Conservation (phyloP, 2,329 filamentous ascomycete species). For the Peltaster fructicola region DNA sequence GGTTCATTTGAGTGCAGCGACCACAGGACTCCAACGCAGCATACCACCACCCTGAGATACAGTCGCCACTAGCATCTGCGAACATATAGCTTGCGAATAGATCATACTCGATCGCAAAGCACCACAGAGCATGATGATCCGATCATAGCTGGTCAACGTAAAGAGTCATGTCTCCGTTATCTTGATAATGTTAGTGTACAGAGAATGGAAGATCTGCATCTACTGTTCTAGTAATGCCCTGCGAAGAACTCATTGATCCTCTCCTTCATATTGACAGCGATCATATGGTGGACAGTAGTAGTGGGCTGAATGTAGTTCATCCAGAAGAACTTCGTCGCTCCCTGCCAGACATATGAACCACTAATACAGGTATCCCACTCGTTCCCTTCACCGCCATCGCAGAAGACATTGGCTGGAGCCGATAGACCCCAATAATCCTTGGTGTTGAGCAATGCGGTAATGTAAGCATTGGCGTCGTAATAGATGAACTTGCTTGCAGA, state of each 20-base stretch:
- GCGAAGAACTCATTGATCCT: conserved; percentile 9
- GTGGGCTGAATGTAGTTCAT: conserved; percentile 11
- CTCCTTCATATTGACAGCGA: conserved; percentile 10
- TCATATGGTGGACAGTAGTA: conserved; percentile 7
- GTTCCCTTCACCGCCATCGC: conserved; percentile 7
- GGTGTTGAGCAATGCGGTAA: conserved; percentile 7
- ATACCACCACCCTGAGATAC: no score
- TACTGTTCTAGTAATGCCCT: no score
- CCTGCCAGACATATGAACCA: conserved; percentile 5
- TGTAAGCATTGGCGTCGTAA: conserved; percentile 10
- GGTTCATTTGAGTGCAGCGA: no score
- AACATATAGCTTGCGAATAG: no score
- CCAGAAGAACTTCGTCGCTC: conserved; percentile 8
- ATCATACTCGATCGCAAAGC: no score
- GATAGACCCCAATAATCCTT: conserved; percentile 7
- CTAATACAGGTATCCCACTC: conserved; percentile 9
- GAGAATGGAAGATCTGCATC: no score
- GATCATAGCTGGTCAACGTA: no score
- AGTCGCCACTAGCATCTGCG: no score
- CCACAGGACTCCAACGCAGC: no score
- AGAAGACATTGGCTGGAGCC: conserved; percentile 6
- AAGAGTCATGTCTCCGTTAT: no score
- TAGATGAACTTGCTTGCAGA: conserved; percentile 10
- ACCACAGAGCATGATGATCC: no score
- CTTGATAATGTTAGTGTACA: no score